Percentiles rank a stretch among this genome's conserved stretches.
Evolutionary conservation across 306 rosid species (phyloP).

Genomic region (Bauhinia variegata): DNA sequence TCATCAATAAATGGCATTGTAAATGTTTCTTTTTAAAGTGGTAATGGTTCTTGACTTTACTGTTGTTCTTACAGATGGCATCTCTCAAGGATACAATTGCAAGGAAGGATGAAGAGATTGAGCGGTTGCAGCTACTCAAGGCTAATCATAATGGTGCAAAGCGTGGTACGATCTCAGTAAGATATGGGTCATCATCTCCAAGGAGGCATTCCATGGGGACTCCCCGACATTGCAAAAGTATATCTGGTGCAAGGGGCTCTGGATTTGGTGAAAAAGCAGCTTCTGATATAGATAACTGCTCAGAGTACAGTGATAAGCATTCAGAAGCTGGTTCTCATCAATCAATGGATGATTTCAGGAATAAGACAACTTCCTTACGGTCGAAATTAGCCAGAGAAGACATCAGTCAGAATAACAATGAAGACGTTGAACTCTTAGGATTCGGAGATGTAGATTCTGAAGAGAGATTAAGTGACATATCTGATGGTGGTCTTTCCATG

Average conservation of each 20-base stretch:
- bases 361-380: slow-evolving; percentile 50
- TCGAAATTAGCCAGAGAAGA: slow-evolving; percentile 49
- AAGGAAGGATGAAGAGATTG: slow-evolving; percentile 87
- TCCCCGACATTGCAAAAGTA: slow-evolving; percentile 49
- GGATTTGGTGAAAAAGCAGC: slow-evolving; percentile 49
- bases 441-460: slow-evolving; percentile 93
- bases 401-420: slow-evolving; percentile 51
- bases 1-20: background rate
- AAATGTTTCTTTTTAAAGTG: background rate
- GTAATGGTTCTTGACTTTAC: slow-evolving; percentile 33
- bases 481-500: slow-evolving; percentile 99
- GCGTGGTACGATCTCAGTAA: slow-evolving; percentile 48
- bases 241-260: slow-evolving; percentile 47
- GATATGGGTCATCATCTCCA: slow-evolving; percentile 72
- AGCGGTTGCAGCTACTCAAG: slow-evolving; percentile 64
- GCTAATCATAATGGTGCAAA: slow-evolving; percentile 56
- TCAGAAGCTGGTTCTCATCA: slow-evolving; percentile 85
- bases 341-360: slow-evolving; percentile 69
- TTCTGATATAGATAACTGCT: slow-evolving; percentile 75
- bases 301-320: slow-evolving; percentile 73
- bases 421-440: slow-evolving; percentile 81
- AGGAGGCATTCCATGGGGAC: slow-evolving; percentile 62
- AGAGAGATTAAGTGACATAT: slow-evolving; percentile 95
- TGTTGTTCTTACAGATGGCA: slow-evolving; percentile 63
- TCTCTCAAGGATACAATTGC: slow-evolving; percentile 68